Base-by-base conservation (phyloP, 805 yeast genomes). In the Debaryomyces castellii region DNA sequence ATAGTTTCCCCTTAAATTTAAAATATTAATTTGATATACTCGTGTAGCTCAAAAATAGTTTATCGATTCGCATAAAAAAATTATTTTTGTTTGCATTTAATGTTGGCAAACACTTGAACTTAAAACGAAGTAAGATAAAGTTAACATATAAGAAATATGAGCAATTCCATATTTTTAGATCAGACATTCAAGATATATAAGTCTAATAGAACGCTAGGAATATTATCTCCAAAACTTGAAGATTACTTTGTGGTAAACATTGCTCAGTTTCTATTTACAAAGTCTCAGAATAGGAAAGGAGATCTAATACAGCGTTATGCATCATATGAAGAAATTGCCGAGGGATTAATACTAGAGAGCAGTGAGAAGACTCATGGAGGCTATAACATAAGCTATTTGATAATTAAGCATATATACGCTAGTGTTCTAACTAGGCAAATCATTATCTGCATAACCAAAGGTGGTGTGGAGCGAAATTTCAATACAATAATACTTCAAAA, bases 111-210 rank as follows among this genome's bases (percentile, higher is more conserved):
- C 6, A 28, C n/a, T 28, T 14, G 33, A 14, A n/a, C n/a, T n/a
- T n/a, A n/a, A n/a, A n/a, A n/a, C n/a, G n/a, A n/a, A n/a, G n/a
- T n/a, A n/a, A 4, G 33, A 28, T 28, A 28, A 28, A 9, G 33
- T 14, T 6, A 28, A 28, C 8, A 6, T 10, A 5, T 9, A 3
- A 9, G 12, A 10, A 11, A 1, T 8, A 47, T 43, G 46, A 35
- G 32, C 14, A 32, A 33, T 33, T 44, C 37, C 9, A 24, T 53
- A 16, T 43, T 55, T 30, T 14, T 53, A 16, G 52, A 51, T 30
- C 60, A 57, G 35, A 50, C 55, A 3, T 58, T 53, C 42, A 52
- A 52, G 37, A 23, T 54, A 11, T 53, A 46, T 38, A 53, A 55
- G 23, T 36, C 57, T 7, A 58, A 55, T 43, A 46, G 50, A 4